Evolutionary conservation across 352 stramenopile species (phyloP), one percentile per base, ranked within the genome.

Genomic region (Globisporangium alternatum): DNA sequence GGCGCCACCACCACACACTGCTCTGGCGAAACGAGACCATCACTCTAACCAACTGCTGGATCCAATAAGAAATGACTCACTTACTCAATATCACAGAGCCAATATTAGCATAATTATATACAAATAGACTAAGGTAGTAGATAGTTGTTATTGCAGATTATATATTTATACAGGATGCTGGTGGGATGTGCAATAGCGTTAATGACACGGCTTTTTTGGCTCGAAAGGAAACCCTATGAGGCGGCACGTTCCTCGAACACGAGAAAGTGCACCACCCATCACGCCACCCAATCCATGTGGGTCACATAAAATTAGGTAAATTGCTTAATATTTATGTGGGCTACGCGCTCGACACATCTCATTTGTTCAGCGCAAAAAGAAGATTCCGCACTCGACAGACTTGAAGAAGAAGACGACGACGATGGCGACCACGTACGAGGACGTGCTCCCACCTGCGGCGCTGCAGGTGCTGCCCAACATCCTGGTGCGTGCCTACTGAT

Each of bases 401-500:
- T 56, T 33, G 44, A 51, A 51, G 13, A 15, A 19, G 21, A 6
- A 31, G 47, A 62, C 54, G 56, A 56, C 28, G 31, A 59, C 15
- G 28, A 62, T 62, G 61, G 44, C 61, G 12, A 48, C 51, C 5
- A 57, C 56, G n/a, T 65, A 63, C 56, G 49, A 70, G 62, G 64
- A 63, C 25, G 61, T 57, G 49, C 68, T 85, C 12, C 74, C 81
- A 6, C 69, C 74, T 10, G 75, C 71, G 45, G 78, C 79, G 25
- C 60, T 77, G 30, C 70, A 75, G 48, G 81, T 88, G 56, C 76
- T 90, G n/a, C 81, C 81, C 13, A 68, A 83, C 48, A 88, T 90
- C 55, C 62, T 90, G 57, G 81, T 87, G 49, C 41, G 65, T 57
- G 58, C 64, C 2, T 15, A 21, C 13, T 56, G 1, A 21, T 2